These are phyloP conservation scores for Pleurotus citrinopileatus DNA, from an alignment of 768 basidiomycete species.

Conservation along the genomic window DNA sequence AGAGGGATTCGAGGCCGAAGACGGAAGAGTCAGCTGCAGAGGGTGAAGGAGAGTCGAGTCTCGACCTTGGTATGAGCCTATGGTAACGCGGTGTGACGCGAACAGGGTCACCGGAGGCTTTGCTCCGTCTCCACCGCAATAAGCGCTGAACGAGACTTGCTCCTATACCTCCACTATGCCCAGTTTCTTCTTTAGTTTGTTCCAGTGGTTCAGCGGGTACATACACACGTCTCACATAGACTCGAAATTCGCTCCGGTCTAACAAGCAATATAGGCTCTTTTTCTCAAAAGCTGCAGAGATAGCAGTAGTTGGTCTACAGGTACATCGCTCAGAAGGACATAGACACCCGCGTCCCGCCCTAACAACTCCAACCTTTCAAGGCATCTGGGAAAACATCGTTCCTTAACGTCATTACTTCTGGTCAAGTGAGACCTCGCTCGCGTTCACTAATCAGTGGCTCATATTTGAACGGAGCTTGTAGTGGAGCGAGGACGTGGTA, in stretches of 20 bases:
- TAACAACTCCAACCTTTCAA: conserved; percentile 25
- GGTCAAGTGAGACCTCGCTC: conserved; percentile 53
- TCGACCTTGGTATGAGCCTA: too few relatives aligned
- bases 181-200: conserved; percentile 37
- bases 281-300: conserved; percentile 85
- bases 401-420: conserved; percentile 89
- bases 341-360: conserved; percentile 1
- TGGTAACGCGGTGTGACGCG: conserved; percentile 1
- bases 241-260: too few relatives aligned
- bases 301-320: conserved; percentile 90
- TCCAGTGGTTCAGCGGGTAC: conserved; percentile 46
- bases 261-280: conserved; percentile 74
- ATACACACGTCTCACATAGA: too few relatives aligned
- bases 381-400: conserved; percentile 95
- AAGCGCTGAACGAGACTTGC: too few relatives aligned
- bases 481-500: conserved; percentile 97
- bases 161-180: conserved; percentile 26
- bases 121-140: too few relatives aligned
- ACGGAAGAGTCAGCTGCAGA: neutral
- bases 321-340: conserved; percentile 30
- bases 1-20: neutral
- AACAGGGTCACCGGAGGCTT: neutral
- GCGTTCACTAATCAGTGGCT: conserved; percentile 5
- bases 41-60: too few relatives aligned
- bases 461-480: conserved; percentile 12